These are phyloP conservation scores for Trichoderma sp. DNA, from an alignment of 2,329 filamentous ascomycete genomes.

Conservation along the genomic window DNA sequence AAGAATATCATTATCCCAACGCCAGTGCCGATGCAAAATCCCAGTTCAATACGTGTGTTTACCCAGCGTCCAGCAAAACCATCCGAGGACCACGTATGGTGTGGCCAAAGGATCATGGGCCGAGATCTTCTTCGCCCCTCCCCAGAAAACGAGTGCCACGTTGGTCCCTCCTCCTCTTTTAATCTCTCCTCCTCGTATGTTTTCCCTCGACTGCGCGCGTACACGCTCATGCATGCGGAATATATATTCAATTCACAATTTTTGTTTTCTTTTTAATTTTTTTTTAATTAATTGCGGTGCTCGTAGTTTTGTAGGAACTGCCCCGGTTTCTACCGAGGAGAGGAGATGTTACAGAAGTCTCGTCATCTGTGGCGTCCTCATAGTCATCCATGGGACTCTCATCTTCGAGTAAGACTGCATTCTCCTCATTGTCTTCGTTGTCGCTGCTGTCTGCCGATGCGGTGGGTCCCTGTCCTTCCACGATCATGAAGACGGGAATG, in stretches of 20 bases:
- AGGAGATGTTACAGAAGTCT: conserved; percentile 20
- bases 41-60: background rate
- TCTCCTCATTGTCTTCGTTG: conserved; percentile 33
- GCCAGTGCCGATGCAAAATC: background rate
- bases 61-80: background rate
- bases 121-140: too few species aligned
- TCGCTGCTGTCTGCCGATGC: conserved; percentile 33
- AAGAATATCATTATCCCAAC: background rate
- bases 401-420: conserved; percentile 25
- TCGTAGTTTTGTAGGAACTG: conserved; percentile 1
- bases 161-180: background rate
- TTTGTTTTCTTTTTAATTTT: background rate
- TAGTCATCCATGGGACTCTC: conserved; percentile 27
- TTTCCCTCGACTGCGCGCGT: background rate
- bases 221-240: background rate
- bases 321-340: conserved; percentile 19
- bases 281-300: conserved; percentile 1
- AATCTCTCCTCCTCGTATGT: background rate
- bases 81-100: background rate
- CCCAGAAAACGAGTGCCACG: conserved; percentile 1
- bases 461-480: conserved; percentile 67
- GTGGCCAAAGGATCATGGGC: background rate
- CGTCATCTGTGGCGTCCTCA: conserved; percentile 21
- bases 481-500: conserved; percentile 69
- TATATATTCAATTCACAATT: background rate